These are phyloP conservation scores for Colletotrichum tabaci DNA, from an alignment of 2,329 filamentous ascomycete genomes.

Conservation along the genomic window DNA sequence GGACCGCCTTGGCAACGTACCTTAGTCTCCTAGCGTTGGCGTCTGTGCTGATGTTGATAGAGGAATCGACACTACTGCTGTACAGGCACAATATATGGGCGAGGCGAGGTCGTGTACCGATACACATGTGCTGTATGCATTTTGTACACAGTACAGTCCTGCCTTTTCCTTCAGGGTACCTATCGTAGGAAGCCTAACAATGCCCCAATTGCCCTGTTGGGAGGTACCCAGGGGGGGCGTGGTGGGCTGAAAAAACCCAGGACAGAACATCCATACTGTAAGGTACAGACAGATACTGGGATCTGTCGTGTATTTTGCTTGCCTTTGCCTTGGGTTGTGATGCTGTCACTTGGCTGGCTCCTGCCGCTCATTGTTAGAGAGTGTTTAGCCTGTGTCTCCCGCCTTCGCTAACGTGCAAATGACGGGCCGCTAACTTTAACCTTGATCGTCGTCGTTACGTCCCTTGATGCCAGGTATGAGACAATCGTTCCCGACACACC, in stretches of 20 bases:
- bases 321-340: neutral
- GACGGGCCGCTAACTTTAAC: slow-evolving; percentile 5
- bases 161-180: neutral
- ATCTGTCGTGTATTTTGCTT: neutral
- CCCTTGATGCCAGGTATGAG: neutral
- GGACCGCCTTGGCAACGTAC: too few relatives aligned
- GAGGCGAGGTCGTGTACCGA: neutral
- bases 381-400: neutral
- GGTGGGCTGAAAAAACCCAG: neutral
- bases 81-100: neutral
- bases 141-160: neutral
- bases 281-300: neutral
- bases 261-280: neutral
- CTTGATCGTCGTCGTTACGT: neutral
- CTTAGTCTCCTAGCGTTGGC: slow-evolving; percentile 9
- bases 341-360: neutral
- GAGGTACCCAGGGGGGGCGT: neutral
- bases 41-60: neutral
- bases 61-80: neutral
- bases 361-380: neutral
- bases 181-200: neutral
- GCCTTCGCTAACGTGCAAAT: slow-evolving; percentile 8
- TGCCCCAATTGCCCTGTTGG: neutral
- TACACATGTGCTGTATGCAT: too few relatives aligned
- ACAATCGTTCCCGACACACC: neutral